phyloP scores from a whole-genome alignment of 129 eudicot genomes.

The Helichrysum umbraculigerum region DNA sequence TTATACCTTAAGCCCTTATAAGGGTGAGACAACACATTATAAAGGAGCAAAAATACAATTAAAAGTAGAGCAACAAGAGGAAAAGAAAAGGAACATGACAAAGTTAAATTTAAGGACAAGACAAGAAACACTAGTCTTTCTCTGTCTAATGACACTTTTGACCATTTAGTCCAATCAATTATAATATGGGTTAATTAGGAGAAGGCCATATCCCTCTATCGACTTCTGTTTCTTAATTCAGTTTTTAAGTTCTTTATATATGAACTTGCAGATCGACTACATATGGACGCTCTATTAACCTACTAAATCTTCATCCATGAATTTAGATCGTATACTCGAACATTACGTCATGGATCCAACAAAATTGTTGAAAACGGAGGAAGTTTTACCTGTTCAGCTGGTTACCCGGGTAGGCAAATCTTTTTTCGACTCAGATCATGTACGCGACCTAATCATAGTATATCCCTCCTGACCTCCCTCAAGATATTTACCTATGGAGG shows the following conservation, averaged over 20 bases:
- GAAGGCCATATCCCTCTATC: constrained; percentile 53
- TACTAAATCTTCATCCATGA: constrained; percentile 24
- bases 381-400: too few relatives aligned
- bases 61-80: constrained; percentile 25
- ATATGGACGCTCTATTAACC: not conserved
- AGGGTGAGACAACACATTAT: constrained; percentile 35
- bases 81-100: constrained; percentile 34
- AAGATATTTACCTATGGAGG: not conserved
- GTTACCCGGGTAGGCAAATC: not conserved
- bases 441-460: too few relatives aligned
- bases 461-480: too few relatives aligned
- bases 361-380: not conserved
- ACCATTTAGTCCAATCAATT: constrained; percentile 69
- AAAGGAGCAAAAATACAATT: constrained; percentile 10
- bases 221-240: constrained; percentile 37
- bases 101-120: constrained; percentile 56
- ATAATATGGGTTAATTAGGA: constrained; percentile 35
- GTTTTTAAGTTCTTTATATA: constrained; percentile 39
- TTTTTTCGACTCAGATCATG: too few relatives aligned
- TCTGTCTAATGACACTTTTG: constrained; percentile 73
- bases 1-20: constrained; percentile 26
- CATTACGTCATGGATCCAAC: not conserved
- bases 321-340: not conserved
- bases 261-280: constrained; percentile 14
- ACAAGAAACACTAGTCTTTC: constrained; percentile 65